These are phyloP conservation scores for Cenchrus fungigraminus DNA, from an alignment of 176 grass and related monocot species.

Conservation along the genomic window DNA sequence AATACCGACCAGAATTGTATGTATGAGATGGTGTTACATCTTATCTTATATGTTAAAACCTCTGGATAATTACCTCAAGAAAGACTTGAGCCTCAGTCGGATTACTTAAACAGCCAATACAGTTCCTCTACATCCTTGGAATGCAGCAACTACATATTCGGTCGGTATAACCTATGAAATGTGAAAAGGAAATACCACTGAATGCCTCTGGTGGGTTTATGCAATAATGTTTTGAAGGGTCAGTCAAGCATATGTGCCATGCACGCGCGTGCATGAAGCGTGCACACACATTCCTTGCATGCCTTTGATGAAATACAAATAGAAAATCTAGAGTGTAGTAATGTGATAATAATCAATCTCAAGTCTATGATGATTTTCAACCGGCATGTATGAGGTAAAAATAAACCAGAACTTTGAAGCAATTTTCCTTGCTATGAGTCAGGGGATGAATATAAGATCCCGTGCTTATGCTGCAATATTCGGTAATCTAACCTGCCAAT, in stretches of 20 bases:
- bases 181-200: constrained; percentile 16
- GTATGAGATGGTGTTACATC: neutral
- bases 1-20: neutral
- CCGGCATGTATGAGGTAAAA: neutral
- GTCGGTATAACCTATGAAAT: constrained; percentile 86
- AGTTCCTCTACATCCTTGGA: constrained; percentile 69
- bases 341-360: neutral
- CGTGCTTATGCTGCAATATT: neutral
- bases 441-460: neutral
- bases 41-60: neutral
- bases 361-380: neutral
- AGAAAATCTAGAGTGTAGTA: neutral
- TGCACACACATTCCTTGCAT: neutral
- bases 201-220: constrained; percentile 15
- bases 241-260: neutral
- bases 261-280: neutral
- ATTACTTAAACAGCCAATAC: constrained; percentile 81
- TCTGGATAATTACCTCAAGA: constrained; percentile 71
- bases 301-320: neutral
- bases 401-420: constrained; percentile 7
- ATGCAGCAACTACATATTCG: constrained; percentile 92
- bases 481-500: constrained; percentile 74
- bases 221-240: neutral
- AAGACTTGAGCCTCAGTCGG: constrained; percentile 90
- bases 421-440: neutral